A percentile compares a stretch with the other conserved stretches of the same genome.
phyloP scores from a whole-genome alignment of 768 basidiomycete species.

The Cystobasidium onofrii region DNA sequence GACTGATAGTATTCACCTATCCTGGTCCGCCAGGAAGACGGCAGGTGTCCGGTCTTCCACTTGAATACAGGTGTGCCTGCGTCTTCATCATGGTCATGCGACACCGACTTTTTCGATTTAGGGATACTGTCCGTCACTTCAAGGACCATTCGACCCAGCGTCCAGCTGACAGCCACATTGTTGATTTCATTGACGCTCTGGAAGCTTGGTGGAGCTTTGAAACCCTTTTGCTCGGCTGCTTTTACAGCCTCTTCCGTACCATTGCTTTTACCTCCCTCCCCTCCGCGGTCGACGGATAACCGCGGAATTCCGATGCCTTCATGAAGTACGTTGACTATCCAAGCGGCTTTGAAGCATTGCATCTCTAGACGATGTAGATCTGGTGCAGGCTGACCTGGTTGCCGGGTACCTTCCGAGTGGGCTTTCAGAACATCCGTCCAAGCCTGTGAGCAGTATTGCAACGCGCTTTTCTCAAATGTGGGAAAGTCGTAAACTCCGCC shows the following conservation, averaged over 20 bases:
- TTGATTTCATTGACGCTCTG: conserved; percentile 87
- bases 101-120: background rate
- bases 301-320: conserved; percentile 92
- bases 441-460: conserved; percentile 67
- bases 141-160: conserved; percentile 95
- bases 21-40: background rate
- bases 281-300: conserved; percentile 67
- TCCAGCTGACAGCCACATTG: conserved; percentile 93
- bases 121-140: conserved; percentile 57
- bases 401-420: conserved; percentile 51
- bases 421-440: conserved; percentile 69
- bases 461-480: conserved; percentile 87
- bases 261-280: conserved; percentile 51
- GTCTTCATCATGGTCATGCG: conserved; percentile 11
- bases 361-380: conserved; percentile 79
- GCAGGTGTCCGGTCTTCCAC: background rate
- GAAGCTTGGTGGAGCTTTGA: conserved; percentile 64
- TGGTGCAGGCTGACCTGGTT: conserved; percentile 59
- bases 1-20: background rate
- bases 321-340: conserved; percentile 91
- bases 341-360: conserved; percentile 99
- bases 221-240: conserved; percentile 72
- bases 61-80: conserved; percentile 20
- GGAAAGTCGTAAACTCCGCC: conserved; percentile 94
- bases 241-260: conserved; percentile 58